Evolutionary conservation across 2,329 filamentous ascomycete species (phyloP).

Genomic region (Emmonsiellopsis sp.): DNA sequence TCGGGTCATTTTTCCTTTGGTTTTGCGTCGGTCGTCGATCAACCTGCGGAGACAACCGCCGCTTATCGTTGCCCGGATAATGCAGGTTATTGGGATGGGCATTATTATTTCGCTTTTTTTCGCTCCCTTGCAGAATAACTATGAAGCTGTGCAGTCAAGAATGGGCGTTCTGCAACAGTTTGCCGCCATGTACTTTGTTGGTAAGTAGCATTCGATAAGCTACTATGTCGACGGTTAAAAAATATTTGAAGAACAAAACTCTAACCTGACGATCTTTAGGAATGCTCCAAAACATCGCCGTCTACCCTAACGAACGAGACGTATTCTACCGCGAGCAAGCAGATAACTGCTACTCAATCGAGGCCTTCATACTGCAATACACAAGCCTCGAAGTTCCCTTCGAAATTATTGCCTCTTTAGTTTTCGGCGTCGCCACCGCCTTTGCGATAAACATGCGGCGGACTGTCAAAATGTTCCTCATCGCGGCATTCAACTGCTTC

Average conservation of each 20-base stretch:
- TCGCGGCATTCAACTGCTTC: conserved; percentile 59
- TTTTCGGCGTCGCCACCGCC: conserved; percentile 56
- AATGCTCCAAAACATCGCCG: conserved; percentile 69
- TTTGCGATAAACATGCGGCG: conserved; percentile 57
- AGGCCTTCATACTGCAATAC: conserved; percentile 63
- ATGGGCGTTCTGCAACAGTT: conserved; percentile 67
- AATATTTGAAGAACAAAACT: not conserved
- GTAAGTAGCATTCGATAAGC: conserved; percentile 11
- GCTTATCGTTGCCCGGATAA: conserved; percentile 54
- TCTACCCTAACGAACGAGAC: conserved; percentile 62
- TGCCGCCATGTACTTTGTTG: conserved; percentile 41
- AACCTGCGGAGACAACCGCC: conserved; percentile 60
- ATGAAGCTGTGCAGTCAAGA: conserved; percentile 60
- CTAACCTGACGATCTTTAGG: conserved; percentile 32
- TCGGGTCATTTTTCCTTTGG: conserved; percentile 53
- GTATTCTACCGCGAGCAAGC: conserved; percentile 71
- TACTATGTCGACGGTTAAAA: not conserved
- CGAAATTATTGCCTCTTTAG: conserved; percentile 54
- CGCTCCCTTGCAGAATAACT: conserved; percentile 59
- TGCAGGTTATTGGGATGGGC: conserved; percentile 57
- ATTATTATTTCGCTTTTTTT: conserved; percentile 61
- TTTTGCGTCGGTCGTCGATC: conserved; percentile 57
- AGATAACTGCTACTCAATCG: conserved; percentile 61
- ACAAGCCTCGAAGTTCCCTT: conserved; percentile 62
- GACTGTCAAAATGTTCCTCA: conserved; percentile 56